Evolutionary conservation across 2,329 filamentous ascomycete genomes (phyloP).

Genomic region (Trichophyton equinum): DNA sequence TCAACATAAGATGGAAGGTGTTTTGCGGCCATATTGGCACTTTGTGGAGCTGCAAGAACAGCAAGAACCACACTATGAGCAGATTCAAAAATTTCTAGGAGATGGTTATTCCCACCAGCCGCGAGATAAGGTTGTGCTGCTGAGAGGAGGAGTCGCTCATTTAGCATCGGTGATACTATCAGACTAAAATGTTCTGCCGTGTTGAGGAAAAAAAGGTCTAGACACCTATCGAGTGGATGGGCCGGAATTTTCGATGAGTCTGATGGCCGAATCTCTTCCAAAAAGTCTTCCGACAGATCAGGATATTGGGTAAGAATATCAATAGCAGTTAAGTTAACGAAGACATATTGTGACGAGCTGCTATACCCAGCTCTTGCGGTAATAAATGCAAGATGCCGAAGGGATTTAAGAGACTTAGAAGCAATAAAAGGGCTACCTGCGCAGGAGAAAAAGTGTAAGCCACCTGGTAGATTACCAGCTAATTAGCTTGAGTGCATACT

Average conservation of each 20-base stretch:
- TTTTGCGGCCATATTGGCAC: conserved; percentile 54
- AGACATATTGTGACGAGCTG: conserved; percentile 71
- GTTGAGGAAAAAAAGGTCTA: conserved; percentile 85
- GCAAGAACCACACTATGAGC: conserved; percentile 74
- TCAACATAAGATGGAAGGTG: conserved; percentile 76
- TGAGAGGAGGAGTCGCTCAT: conserved; percentile 60
- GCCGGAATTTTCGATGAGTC: conserved; percentile 45
- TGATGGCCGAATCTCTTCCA: conserved; percentile 49
- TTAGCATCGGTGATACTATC: conserved; percentile 51
- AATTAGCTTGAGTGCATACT: conserved; percentile 14
- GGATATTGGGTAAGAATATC: conserved; percentile 68
- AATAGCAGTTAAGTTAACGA: conserved; percentile 69
- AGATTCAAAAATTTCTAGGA: conserved; percentile 69
- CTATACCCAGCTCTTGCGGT: conserved; percentile 60
- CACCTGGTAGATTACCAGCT: conserved; percentile 5
- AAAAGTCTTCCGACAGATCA: conserved; percentile 51
- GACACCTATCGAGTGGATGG: conserved; percentile 54
- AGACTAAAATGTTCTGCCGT: conserved; percentile 72
- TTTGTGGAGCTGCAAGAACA: conserved; percentile 67
- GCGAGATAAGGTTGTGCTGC: conserved; percentile 64
- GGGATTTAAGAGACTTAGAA: conserved; percentile 55
- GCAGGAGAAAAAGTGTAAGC: conserved; percentile 7
- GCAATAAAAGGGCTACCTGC: conserved; percentile 53
- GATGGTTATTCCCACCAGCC: conserved; percentile 42
- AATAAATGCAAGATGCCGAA: conserved; percentile 72